Evolutionary conservation across 2,329 filamentous ascomycete species (phyloP).

Genomic region (Penicillium sp.): DNA sequence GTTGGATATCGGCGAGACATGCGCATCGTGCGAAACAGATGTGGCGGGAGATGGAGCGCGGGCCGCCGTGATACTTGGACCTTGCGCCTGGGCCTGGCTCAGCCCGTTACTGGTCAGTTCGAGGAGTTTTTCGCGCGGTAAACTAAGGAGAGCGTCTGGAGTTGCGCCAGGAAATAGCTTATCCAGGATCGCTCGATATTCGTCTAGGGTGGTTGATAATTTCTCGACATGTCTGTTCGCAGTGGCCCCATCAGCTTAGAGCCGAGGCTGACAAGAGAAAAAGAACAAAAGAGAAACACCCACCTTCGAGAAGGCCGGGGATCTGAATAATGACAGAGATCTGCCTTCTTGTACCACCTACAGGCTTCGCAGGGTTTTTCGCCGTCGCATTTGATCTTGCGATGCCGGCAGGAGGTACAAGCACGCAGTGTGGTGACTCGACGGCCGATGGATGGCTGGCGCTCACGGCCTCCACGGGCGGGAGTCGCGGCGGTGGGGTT

Average conservation of each 20-base stretch:
- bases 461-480: conserved; percentile 37
- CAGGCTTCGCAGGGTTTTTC: conserved; percentile 82
- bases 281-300: conserved; percentile 34
- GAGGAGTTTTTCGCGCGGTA: conserved; percentile 66
- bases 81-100: conserved; percentile 37
- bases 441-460: conserved; percentile 39
- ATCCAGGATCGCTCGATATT: conserved; percentile 67
- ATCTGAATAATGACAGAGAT: conserved; percentile 80
- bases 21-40: conserved; percentile 52
- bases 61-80: conserved; percentile 37
- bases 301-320: conserved; percentile 80
- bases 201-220: conserved; percentile 67
- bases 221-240: conserved; percentile 55
- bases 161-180: conserved; percentile 66
- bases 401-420: conserved; percentile 76
- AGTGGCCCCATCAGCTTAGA: conserved; percentile 17
- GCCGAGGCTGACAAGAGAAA: conserved; percentile 7
- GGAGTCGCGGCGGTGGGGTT: conserved; percentile 37
- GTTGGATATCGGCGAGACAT: conserved; percentile 46
- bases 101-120: conserved; percentile 52
- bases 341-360: conserved; percentile 78
- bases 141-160: conserved; percentile 55
- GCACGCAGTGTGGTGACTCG: conserved; percentile 54
- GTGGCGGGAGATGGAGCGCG: conserved; percentile 50
- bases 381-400: conserved; percentile 85